Base-by-base conservation (phyloP, 2,329 filamentous ascomycete genomes). In the Dryadomyces quercivorus region DNA sequence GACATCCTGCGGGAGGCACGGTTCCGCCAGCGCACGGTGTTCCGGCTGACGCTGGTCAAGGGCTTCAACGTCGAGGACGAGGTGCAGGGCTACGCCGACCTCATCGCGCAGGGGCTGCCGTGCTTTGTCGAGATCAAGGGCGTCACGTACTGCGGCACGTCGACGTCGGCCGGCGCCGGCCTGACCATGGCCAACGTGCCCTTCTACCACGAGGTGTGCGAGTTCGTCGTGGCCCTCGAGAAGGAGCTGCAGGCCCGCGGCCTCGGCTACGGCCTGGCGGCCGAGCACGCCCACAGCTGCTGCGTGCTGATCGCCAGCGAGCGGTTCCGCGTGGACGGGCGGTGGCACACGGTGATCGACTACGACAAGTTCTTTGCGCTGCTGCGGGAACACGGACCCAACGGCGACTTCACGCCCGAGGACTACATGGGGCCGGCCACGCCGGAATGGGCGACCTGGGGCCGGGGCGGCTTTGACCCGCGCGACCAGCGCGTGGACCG, bases 1-100 rank as follows among this genome's bases (percentile, higher is more conserved):
- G 89, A 94, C 57, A 95, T 98, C 58, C 73, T 97, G 21, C 81
- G 87, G 16, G 85, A 87, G 67, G 86, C 88, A 69, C 81, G 92
- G 44, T 85, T 88, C 72, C 78, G 84, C 54, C 92, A 96, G 66
- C 84, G 92, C 54, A 97, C 93, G 6, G 93, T 97, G 4, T 97
- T 95, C 75, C 84, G 93, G 1, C 78, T 97, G 3, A 97, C 92
- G 0, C 82, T 98, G 2, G 93, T 97, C 65, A 97, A 97, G 72
- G 92, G 91, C 3, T 97, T 98, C 78, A 97, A 98, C 66, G 82
- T 97, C 59, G 92, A 95, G 22, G 91, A 95, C 61, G 93, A 96
- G 69, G 89, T 85, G 6, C 80, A 85, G 60, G 92, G 92, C 5
- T 97, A 98, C 64, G 92, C 92, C 0, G 83, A 88, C 63, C 81